Evolutionary conservation across 495 filamentous ascomycete species (phyloP).

Genomic region (Cercophora scortea): DNA sequence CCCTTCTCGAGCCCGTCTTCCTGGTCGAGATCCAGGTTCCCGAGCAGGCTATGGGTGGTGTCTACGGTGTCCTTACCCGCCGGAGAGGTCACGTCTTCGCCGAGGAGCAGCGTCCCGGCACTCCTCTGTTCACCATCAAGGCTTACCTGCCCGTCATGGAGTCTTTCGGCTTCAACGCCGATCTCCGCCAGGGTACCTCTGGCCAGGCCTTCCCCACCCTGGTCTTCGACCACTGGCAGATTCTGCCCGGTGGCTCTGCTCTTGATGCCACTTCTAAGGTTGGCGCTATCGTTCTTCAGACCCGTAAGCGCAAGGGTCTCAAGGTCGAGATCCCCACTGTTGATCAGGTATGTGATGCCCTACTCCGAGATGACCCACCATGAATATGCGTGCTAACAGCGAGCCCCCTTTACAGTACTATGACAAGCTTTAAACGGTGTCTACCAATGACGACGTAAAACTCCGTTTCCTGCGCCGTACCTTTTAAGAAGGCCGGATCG

Average conservation of each 20-base stretch:
- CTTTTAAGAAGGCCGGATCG: slow-evolving; percentile 12
- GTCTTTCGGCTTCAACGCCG: slow-evolving; percentile 98
- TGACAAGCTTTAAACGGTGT: slow-evolving; percentile 82
- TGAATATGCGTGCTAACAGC: slow-evolving; percentile 41
- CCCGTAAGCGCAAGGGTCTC: slow-evolving; percentile 99
- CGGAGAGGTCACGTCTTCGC: slow-evolving; percentile 97
- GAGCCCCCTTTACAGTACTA: slow-evolving; percentile 63
- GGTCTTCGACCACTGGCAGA: slow-evolving; percentile 97
- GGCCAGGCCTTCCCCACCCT: slow-evolving; percentile 98
- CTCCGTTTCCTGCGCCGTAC: slow-evolving; percentile 29
- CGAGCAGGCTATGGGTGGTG: slow-evolving; percentile 98
- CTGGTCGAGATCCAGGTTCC: slow-evolving; percentile 98
- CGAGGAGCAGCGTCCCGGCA: slow-evolving; percentile 96
- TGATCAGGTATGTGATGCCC: slow-evolving; percentile 73
- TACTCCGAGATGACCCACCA: not conserved
- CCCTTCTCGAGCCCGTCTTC: slow-evolving; percentile 94
- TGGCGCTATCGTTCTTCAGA: slow-evolving; percentile 75
- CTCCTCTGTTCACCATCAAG: slow-evolving; percentile 99
- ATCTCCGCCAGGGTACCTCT: slow-evolving; percentile 86
- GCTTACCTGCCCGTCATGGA: slow-evolving; percentile 99
- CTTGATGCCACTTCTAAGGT: slow-evolving; percentile 80
- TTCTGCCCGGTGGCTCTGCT: slow-evolving; percentile 88
- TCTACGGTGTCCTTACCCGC: slow-evolving; percentile 99
- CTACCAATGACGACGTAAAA: slow-evolving; percentile 28
- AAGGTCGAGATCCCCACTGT: slow-evolving; percentile 86